These are phyloP conservation scores for Pleurotus tuber-regium DNA, from an alignment of 768 basidiomycete species.

Conservation along the genomic window DNA sequence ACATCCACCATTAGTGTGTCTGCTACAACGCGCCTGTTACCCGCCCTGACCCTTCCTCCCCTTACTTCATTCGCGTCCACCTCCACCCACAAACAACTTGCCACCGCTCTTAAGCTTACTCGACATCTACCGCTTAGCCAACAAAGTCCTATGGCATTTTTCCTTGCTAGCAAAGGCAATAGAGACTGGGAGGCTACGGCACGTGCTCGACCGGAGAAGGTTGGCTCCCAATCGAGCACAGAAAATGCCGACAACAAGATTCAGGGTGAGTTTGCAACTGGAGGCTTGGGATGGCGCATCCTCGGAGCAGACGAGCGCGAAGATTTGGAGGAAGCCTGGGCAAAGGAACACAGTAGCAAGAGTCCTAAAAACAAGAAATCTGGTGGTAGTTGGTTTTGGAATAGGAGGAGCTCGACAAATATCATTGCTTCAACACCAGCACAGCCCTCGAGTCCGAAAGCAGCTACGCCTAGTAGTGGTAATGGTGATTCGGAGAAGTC, in stretches of 20 bases:
- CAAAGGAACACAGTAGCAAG: conserved; percentile 3
- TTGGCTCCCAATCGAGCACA: neutral
- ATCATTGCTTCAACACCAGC: conserved; percentile 9
- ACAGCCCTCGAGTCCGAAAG: conserved; percentile 4
- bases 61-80: conserved; percentile 51
- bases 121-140: conserved; percentile 53
- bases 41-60: conserved; percentile 45
- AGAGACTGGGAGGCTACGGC: conserved; percentile 74
- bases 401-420: conserved; percentile 28
- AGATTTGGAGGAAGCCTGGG: conserved; percentile 16
- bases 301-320: conserved; percentile 53
- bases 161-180: conserved; percentile 68
- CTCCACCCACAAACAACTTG: conserved; percentile 54
- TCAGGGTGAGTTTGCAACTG: conserved; percentile 31
- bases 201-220: conserved; percentile 46
- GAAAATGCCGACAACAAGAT: neutral
- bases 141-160: conserved; percentile 66
- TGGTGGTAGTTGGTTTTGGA: conserved; percentile 63
- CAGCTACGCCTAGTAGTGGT: conserved; percentile 6
- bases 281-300: conserved; percentile 56
- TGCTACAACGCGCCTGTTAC: conserved; percentile 36
- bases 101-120: conserved; percentile 61
- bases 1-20: neutral
- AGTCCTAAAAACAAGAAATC: conserved; percentile 38
- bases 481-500: neutral